phyloP scores from a whole-genome alignment of 2,329 filamentous ascomycete species.

The Zopfia rhizophila region DNA sequence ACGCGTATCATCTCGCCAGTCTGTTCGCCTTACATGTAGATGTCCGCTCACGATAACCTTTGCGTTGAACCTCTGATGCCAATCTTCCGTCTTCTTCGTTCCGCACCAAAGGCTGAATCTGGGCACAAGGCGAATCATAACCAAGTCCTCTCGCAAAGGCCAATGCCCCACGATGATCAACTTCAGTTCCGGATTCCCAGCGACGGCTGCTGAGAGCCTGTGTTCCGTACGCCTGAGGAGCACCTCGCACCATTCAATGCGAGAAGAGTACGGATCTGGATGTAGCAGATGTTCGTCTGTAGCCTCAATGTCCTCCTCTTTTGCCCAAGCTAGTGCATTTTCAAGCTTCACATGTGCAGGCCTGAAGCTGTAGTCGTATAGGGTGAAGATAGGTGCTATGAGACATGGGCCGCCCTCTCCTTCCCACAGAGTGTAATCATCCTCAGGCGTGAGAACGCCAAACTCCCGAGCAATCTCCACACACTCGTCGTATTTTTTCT shows the following conservation, averaged over 20 bases:
- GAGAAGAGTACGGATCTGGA: constrained; percentile 56
- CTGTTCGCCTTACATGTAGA: constrained; percentile 58
- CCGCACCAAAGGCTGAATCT: constrained; percentile 61
- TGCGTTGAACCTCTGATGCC: constrained; percentile 58
- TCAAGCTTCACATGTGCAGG: constrained; percentile 61
- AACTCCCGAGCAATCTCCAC: constrained; percentile 62
- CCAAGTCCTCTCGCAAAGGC: constrained; percentile 57
- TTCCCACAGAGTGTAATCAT: constrained; percentile 65
- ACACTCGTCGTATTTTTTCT: constrained; percentile 66
- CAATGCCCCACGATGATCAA: constrained; percentile 59
- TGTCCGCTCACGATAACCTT: constrained; percentile 60
- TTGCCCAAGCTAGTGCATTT: constrained; percentile 58
- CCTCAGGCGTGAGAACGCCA: constrained; percentile 66
- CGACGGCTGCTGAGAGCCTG: constrained; percentile 51
- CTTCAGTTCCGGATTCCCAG: constrained; percentile 42
- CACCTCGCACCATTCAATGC: constrained; percentile 58
- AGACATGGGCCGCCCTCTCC: constrained; percentile 61
- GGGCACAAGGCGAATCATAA: constrained; percentile 55
- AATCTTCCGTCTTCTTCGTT: constrained; percentile 58
- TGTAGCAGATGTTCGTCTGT: constrained; percentile 59
- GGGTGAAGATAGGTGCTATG: constrained; percentile 67
- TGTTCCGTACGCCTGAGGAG: constrained; percentile 53
- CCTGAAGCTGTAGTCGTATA: constrained; percentile 70
- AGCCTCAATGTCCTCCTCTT: constrained; percentile 57
- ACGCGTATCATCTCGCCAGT: constrained; percentile 58